phyloP scores from a whole-genome alignment of 2,329 filamentous ascomycete species.

The Talaromyces islandicus region DNA sequence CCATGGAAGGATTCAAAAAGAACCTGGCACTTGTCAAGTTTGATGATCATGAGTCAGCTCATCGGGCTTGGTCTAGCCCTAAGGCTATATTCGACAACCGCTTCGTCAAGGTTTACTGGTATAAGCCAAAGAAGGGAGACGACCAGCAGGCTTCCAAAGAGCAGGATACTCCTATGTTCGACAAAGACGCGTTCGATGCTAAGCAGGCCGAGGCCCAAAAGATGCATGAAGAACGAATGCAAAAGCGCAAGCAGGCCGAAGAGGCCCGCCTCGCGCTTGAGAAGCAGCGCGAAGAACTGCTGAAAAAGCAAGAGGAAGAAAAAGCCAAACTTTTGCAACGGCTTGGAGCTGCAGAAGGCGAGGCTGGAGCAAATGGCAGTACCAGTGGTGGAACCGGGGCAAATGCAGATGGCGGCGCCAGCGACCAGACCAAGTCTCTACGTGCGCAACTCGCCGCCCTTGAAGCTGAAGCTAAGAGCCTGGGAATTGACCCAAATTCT shows the following conservation, averaged over 20 bases:
- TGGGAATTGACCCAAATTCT: conserved; percentile 45
- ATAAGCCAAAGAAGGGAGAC: conserved; percentile 38
- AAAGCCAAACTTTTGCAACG: conserved; percentile 44
- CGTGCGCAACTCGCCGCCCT: conserved; percentile 50
- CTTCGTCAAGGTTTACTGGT: conserved; percentile 61
- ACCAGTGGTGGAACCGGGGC: conserved; percentile 14
- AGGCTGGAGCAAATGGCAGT: conserved; percentile 6
- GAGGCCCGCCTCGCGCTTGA: conserved; percentile 49
- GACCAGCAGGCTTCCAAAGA: conserved; percentile 17
- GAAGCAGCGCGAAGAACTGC: conserved; percentile 43
- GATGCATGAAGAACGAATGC: conserved; percentile 49
- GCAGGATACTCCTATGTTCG: conserved; percentile 41
- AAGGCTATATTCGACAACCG: conserved; percentile 60
- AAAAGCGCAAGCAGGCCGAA: conserved; percentile 47
- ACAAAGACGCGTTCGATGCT: conserved; percentile 48
- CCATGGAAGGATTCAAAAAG: conserved; percentile 48
- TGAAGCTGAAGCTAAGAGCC: conserved; percentile 49
- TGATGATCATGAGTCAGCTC: conserved; percentile 45
- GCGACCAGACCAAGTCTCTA: conserved; percentile 47
- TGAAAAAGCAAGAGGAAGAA: conserved; percentile 52
- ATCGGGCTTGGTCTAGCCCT: conserved; percentile 53
- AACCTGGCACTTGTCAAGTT: conserved; percentile 53
- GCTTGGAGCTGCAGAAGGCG: conserved; percentile 32
- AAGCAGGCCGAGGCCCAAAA: conserved; percentile 54
- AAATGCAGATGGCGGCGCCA: conserved; percentile 29